Evolutionary conservation across 495 filamentous ascomycete species (phyloP), one percentile per base, ranked within the genome.

Genomic region (Talaromyces liani): DNA sequence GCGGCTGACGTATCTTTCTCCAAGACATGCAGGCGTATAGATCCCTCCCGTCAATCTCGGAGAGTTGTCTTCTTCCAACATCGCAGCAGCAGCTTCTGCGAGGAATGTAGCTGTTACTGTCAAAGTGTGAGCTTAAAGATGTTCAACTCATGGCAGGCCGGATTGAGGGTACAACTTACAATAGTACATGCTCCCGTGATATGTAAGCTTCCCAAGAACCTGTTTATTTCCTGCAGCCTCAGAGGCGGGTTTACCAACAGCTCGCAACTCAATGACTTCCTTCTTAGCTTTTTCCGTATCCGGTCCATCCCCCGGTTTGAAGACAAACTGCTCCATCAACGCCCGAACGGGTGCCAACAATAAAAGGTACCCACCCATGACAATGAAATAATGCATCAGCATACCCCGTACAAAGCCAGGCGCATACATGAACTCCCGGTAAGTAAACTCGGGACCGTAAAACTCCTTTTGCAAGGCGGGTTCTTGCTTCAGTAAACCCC

Each of bases 401-500:
- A 56, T 56, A 18, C 53, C 53, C 53, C 53, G 22, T 29, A 56
- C 29, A 16, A 31, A 31, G 20, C 53, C 53, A 25, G 53, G 53
- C 10, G 53, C 53, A 56, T 56, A 56, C 75, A 80, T 77, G 65
- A 84, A 88, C 66, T 88, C 84, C 16, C 71, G 73, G 65, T 84
- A 88, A 6, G 78, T 75, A 67, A 91, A 91, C 9, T 81, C 80
- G 8, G 81, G 77, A 0, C 88, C 88, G 68, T 90, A 89, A 47
- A 73, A 71, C 16, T 56, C 53, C 53, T 25, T 56, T 56, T 29
- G 24, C 8, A 56, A 12, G 4, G 3, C 70, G 70, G 9, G 76
- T 70, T 20, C 73, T 1, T 73, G 70, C n/a, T 81, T 74, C 6
- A 87, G 68, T 1, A 91, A 67, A 14, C 87, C 88, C 88, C 88